phyloP scores from a whole-genome alignment of 2,329 filamentous ascomycete species.

The Penicillium occitanis region DNA sequence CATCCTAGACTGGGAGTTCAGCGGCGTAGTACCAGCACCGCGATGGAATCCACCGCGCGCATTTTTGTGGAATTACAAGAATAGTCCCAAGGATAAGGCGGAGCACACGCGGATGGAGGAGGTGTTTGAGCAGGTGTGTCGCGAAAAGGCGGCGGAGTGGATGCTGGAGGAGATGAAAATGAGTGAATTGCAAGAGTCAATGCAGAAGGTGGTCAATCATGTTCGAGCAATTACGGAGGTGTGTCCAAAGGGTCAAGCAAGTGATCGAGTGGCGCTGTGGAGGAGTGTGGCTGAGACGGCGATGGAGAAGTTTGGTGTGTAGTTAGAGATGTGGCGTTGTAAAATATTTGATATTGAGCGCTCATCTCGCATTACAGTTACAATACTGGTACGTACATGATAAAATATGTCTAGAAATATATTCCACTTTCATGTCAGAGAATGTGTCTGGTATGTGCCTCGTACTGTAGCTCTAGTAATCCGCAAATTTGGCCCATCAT shows the following conservation, averaged over 20 bases:
- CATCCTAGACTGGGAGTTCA: constrained; percentile 44
- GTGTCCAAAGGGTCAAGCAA: constrained; percentile 27
- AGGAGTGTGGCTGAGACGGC: constrained; percentile 7
- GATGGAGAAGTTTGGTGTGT: constrained; percentile 4
- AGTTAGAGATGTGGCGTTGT: background rate
- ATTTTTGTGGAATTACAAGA: background rate
- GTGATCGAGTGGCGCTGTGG: constrained; percentile 23
- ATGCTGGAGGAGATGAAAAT: constrained; percentile 22
- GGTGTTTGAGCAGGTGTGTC: constrained; percentile 31
- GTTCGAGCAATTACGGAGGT: constrained; percentile 34
- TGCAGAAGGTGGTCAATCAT: constrained; percentile 32
- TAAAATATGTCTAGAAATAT: background rate
- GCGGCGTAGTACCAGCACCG: constrained; percentile 35
- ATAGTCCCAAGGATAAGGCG: background rate
- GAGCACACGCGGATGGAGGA: constrained; percentile 12
- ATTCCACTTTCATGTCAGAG: background rate
- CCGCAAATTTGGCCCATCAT: too few species aligned
- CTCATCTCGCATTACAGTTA: background rate
- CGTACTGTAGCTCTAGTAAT: too few species aligned
- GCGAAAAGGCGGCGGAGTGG: constrained; percentile 22
- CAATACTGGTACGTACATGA: background rate
- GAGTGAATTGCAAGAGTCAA: constrained; percentile 26
- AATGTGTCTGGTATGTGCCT: background rate
- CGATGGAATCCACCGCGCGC: constrained; percentile 38
- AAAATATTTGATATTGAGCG: background rate